Evolutionary conservation across 1,139 yeast species (phyloP), one percentile per base, ranked within the genome.

Genomic region (Arxiozyma slooffiae): DNA sequence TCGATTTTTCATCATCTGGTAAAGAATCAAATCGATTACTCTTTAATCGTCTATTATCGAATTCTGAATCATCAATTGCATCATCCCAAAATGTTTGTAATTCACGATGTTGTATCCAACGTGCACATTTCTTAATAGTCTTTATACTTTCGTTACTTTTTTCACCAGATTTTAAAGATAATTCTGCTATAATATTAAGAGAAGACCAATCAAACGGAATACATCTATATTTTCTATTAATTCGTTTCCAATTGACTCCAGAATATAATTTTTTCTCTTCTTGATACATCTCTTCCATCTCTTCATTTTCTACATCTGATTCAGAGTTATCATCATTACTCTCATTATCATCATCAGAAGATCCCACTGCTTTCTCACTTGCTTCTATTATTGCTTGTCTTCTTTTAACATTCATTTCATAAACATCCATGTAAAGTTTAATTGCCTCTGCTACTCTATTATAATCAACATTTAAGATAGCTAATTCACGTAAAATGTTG

Each of bases 61-160:
- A 92, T 66, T 92, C 98, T 0, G 86, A 71, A 66, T 92, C 98
- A 55, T 81, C 82, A 14, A 73, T 72, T 14, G 70, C 68, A 36
- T 83, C 89, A 57, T 86, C 88, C 98, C 98, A 92, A 74, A 85
- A 88, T 0, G 73, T 71, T 66, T 92, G 96, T 23, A 71, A 71
- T 36, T 72, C 78, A 57, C 99, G 76, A 11, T 74, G 75, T 56
- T 85, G 89, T 18, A 90, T 77, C 94, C 96, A 89, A 52, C 98
- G 73, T 0, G 96, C 78, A 14, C 87, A 85, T 38, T 77, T 71
- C 59, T 85, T 85, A 46, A 88, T 76, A 0, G 80, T 74, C 50
- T 75, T 76, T 21, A 89, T 75, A 1, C 92, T 94, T 17, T 78
- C 71, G 6, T 67, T 60, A 76, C 82, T 80, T 24, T 57, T 59